Evolutionary conservation across 2,329 filamentous ascomycete species (phyloP), one percentile per base, ranked within the genome.

Genomic region (Incumbomyces delicatus): DNA sequence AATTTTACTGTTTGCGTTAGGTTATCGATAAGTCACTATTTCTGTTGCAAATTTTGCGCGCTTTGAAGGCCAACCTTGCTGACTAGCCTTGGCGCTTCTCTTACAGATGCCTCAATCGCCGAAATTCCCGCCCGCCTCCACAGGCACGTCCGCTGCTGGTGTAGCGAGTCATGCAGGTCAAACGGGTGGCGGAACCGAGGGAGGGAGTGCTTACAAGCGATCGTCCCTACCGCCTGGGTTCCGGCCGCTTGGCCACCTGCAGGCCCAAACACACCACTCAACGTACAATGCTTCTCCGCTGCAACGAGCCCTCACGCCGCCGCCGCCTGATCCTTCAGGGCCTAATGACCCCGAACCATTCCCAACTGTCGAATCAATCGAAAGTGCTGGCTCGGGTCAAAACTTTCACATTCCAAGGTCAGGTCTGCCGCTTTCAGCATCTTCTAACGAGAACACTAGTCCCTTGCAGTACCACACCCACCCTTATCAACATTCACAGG

Each of bases 221-320:
- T 76, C 74, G 36, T 80, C 83, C 68, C 61, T 85, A 68, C 72
- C 84, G 63, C 72, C 78, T 18, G 63, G 66, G 58, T 76, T 75
- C 54, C 66, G 77, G 71, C 62, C 58, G 7, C 54, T 60, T 22
- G 63, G 62, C 20, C 53, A 69, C 20, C 65, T 66, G 13, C 63
- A 66, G 5, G 60, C 66, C 4, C 58, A 63, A 14, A 60, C 62
- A 29, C 63, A 67, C 41, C 54, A 45, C 30, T 45, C 42, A 38
- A 45, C 42, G 16, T 95, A 94, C 60, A 84, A 90, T 62, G 88
- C 88, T 37, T 95, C 89, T 34, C 89, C 90, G 34, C 72, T 96
- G 43, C 88, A 95, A 64, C 87, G 90, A 66, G 84, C 88, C 22
- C 75, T 95, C 52, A 95, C 90, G 8, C 90, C 89, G 38, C 89